Conservation (phyloP, 192 early-diverging fungal species). For the Glomus cerebriforme region DNA sequence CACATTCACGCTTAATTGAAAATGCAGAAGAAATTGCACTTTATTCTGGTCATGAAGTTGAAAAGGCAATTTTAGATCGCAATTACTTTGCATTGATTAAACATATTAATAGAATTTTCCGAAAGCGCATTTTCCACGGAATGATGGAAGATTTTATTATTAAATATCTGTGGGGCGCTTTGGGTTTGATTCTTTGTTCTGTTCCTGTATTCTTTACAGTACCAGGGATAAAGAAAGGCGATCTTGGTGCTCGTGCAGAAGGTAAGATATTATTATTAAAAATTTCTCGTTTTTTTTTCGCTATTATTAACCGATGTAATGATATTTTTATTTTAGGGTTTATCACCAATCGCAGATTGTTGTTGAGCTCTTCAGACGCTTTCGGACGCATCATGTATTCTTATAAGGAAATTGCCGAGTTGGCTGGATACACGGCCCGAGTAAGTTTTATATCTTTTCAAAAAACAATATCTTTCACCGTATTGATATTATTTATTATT, state of each 20-base stretch:
- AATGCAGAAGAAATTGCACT: constrained; percentile 97
- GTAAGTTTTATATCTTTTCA: constrained; percentile 42
- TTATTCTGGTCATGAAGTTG: constrained; percentile 80
- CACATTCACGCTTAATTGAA: constrained; percentile 91
- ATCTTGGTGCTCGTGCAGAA: constrained; percentile 56
- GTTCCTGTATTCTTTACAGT: constrained; percentile 79
- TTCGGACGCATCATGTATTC: constrained; percentile 88
- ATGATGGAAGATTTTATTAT: constrained; percentile 99
- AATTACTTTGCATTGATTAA: constrained; percentile 78
- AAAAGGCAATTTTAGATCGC: constrained; percentile 79
- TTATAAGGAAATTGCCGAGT: constrained; percentile 92
- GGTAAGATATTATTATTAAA: constrained; percentile 35
- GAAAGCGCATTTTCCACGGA: constrained; percentile 82
- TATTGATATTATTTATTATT: background rate
- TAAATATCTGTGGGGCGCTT: constrained; percentile 98
- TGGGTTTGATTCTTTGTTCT: constrained; percentile 82
- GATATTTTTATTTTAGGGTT: constrained; percentile 53
- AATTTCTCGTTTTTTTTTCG: background rate
- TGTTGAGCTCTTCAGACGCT: constrained; percentile 77
- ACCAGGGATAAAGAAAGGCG: constrained; percentile 40
- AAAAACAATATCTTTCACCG: background rate
- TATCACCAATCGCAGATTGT: constrained; percentile 74
- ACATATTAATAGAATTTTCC: constrained; percentile 87
- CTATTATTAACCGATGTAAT: background rate
- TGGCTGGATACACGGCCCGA: constrained; percentile 93